Evolutionary conservation across 257 asterid genomes (phyloP), one percentile per base, ranked within the genome.

Genomic region (Eustoma russellianum): DNA sequence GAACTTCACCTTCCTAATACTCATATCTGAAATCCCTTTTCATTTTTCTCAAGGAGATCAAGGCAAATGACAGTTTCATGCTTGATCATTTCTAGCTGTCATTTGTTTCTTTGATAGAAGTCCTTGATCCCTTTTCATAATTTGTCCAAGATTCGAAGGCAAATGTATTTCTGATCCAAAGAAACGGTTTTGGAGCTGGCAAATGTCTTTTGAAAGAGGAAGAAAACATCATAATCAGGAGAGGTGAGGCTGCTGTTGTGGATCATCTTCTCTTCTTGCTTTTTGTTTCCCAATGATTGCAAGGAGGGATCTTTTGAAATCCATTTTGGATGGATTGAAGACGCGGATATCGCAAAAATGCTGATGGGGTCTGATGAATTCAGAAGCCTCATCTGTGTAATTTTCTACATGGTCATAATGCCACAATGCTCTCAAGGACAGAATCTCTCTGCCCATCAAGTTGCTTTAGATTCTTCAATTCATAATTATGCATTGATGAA

Each of bases 291-390:
- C 54, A 14, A 17, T 13, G 28, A 50, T 62, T 56, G 17, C 40
- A 38, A 33, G 56, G 67, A 61, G 54, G 53, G 11, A 41, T 59
- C 17, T 50, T 35, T 68, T 64, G 50, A 16, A 19, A 50, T 53
- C 48, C 6, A 52, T 9, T 38, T 33, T 40, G 69, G 38, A 57
- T 54, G 68, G 66, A 66, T 24, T 68, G 77, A 61, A 45, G 48
- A 48, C 35, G 28, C 48, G 24, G 52, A 63, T 30, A 24, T 13
- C 35, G 19, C 34, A 12, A 45, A n/a, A 61, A 17, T 62, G 71
- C 76, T 74, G 78, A 83, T 83, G 96, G 86, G 83, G 63, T 72
- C 74, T 56, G 59, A 50, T 43, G 61, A 47, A 41, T 18, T 54
- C 41, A 53, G 63, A 63, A 9, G 61, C 46, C 52, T 56, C 64